Conservation (phyloP, 78 protist species). For the Bodo saltans region DNA sequence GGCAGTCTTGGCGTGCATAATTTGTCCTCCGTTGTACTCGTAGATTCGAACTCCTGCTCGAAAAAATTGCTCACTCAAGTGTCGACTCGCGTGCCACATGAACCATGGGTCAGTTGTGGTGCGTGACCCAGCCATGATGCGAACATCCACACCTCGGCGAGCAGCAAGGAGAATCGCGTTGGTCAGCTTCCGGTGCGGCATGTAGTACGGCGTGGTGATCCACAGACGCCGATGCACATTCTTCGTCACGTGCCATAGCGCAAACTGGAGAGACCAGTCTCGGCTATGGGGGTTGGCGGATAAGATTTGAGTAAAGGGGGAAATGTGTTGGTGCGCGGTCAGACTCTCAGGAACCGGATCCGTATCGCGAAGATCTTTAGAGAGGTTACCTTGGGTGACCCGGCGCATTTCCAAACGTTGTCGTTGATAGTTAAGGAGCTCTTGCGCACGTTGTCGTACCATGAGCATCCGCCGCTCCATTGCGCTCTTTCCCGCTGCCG, state of each 20-base stretch:
- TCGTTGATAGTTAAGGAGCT: too few relatives aligned
- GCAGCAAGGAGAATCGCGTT: not conserved
- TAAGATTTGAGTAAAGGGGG: not conserved
- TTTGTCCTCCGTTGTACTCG: constrained; percentile 3
- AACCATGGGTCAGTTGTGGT: constrained; percentile 15
- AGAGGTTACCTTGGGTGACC: too few relatives aligned
- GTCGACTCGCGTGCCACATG: not conserved
- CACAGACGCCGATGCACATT: not conserved
- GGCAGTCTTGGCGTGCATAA: constrained; percentile 20
- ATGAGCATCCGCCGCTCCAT: too few relatives aligned
- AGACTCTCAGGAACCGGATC: too few relatives aligned
- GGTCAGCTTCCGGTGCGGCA: not conserved
- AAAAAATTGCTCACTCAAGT: not conserved
- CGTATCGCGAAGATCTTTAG: too few relatives aligned
- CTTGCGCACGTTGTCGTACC: too few relatives aligned
- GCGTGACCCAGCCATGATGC: not conserved
- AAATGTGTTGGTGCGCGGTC: too few relatives aligned
- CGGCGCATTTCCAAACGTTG: too few relatives aligned
- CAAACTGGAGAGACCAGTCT: not conserved
- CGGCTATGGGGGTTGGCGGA: not conserved
- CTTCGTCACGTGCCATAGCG: not conserved
- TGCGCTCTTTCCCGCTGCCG: too few relatives aligned
- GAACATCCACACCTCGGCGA: constrained; percentile 14
- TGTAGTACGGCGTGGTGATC: constrained; percentile 21
- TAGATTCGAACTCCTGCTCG: not conserved